These are phyloP conservation scores for Irineochytrium annulatum DNA, from an alignment of 192 early-diverging fungal species.

Conservation along the genomic window DNA sequence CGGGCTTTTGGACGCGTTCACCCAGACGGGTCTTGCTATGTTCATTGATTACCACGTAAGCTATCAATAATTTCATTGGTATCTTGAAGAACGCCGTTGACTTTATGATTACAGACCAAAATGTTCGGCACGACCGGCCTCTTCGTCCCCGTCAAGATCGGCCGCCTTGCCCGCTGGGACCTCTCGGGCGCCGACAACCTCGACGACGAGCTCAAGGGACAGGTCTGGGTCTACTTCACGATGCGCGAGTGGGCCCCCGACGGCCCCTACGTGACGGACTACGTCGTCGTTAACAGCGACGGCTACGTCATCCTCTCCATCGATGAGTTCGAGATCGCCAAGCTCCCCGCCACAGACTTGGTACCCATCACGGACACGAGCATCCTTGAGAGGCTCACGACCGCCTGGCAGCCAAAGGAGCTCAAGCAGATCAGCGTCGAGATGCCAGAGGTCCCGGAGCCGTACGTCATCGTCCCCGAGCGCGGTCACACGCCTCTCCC, in stretches of 20 bases:
- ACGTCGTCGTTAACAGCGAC: conserved; percentile 7
- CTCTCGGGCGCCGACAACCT: not conserved
- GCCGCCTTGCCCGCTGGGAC: conserved; percentile 6
- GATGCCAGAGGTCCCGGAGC: no score
- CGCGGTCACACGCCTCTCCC: not conserved
- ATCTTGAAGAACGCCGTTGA: no score
- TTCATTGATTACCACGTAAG: no score
- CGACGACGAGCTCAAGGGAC: not conserved
- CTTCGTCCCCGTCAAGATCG: conserved; percentile 4
- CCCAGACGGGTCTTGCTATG: no score
- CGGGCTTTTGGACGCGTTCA: no score
- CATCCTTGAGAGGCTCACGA: conserved; percentile 6
- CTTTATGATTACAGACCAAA: no score
- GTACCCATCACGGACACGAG: conserved; percentile 3
- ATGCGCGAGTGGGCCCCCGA: not conserved
- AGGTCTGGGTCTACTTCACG: not conserved
- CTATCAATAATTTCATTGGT: no score
- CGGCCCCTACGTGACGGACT: conserved; percentile 1
- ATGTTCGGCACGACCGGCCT: no score
- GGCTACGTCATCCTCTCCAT: conserved; percentile 6
- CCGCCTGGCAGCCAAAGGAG: conserved; percentile 7
- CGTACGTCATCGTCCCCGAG: no score
- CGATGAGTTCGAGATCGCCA: not conserved
- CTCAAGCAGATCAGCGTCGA: no score
- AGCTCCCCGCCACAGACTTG: not conserved